Percentiles rank a stretch among this genome's conserved stretches.
Conservation (phyloP, 2,329 filamentous ascomycete species). For the Arthrobotrys pseudoclavata region DNA sequence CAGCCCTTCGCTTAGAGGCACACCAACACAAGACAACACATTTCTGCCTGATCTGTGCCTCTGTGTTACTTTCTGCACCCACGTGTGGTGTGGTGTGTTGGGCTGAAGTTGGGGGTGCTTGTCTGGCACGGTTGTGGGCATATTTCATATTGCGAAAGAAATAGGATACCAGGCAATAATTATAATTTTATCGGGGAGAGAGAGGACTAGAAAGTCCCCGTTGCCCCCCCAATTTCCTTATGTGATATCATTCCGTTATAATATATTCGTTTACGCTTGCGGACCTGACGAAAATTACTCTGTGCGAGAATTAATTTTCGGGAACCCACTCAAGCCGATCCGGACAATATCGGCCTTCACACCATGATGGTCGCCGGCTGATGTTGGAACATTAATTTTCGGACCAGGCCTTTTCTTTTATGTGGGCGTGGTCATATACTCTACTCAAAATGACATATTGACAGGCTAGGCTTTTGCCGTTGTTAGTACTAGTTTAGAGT, state of each 20-base stretch:
- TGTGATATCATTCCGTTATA: constrained; percentile 9
- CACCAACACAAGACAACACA: constrained; percentile 41
- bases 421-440: constrained; percentile 29
- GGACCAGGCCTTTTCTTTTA: constrained; percentile 16
- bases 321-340: constrained; percentile 27
- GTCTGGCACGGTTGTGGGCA: not conserved
- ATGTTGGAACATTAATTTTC: constrained; percentile 36
- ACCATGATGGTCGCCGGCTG: constrained; percentile 43
- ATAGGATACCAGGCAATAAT: constrained; percentile 21
- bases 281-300: not conserved
- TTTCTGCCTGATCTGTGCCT: constrained; percentile 31
- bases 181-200: not conserved
- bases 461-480: constrained; percentile 30
- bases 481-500: not conserved
- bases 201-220: constrained; percentile 17
- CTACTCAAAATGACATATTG: constrained; percentile 17
- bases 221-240: constrained; percentile 17
- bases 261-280: not conserved
- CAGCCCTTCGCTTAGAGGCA: constrained; percentile 34
- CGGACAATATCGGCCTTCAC: constrained; percentile 19
- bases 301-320: not conserved
- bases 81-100: not conserved
- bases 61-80: not conserved
- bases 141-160: constrained; percentile 7
- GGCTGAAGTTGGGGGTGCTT: constrained; percentile 1